Evolutionary conservation across 306 rosid genomes (phyloP), one percentile per base, ranked within the genome.

Genomic region (Glycine tomentella): DNA sequence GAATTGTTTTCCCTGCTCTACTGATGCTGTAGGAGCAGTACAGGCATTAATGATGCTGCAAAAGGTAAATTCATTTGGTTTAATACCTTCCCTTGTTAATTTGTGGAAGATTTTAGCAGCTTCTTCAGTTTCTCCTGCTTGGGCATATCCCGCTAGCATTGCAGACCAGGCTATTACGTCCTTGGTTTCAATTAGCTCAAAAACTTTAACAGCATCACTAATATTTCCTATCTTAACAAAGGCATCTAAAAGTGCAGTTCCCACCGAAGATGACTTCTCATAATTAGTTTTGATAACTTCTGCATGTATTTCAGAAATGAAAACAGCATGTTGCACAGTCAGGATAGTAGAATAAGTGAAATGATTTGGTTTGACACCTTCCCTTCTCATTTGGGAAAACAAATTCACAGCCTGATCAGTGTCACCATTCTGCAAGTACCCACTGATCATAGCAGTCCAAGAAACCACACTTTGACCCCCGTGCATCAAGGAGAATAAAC

Each of bases 141-240:
- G 95, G 77, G 95, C 97, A 88, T 84, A 91, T 71, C 93, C 98
- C 3, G 87, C 80, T 44, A 95, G 81, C 97, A 95, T 92, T 53
- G 98, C 97, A 34, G 98, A 95, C 98, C 98, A 92, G 49, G 97
- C 90, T 58, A 95, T 88, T 69, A 92, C 74, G 74, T 95, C 97
- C 89, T 89, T 95, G 34, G 74, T 82, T 10, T 87, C 91, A 78
- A 92, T 92, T 44, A 52, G 73, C 72, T 89, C 76, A n/a, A 95
- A 95, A 76, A 95, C 91, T 74, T 83, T 88, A 65, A 83, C 69
- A 62, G 97, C 97, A 73, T 87, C 94, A 55, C 33, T 57, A 51
- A 75, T 76, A 72, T 75, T 84, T 79, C 93, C 90, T 36, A 71
- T 63, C 87, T 95, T 92, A 81, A 91, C 76, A 71, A 87, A 95